Percentiles rank a stretch among this genome's conserved stretches.
Conservation (phyloP, 2,329 filamentous ascomycete genomes). For the Ascochyta clinopodiicola region DNA sequence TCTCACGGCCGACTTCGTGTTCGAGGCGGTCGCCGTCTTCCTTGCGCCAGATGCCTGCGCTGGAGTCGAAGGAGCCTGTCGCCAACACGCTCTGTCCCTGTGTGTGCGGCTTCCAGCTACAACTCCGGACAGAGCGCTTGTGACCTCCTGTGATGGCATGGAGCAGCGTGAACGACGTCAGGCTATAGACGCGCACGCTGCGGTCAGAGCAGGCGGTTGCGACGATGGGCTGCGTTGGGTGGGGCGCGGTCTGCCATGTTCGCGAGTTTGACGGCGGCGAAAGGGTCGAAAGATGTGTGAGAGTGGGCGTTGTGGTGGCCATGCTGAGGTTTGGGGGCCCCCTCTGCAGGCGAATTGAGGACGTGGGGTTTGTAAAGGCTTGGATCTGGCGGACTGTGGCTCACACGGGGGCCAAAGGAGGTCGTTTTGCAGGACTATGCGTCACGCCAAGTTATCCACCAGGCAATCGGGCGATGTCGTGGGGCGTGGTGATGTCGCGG, state of each 20-base stretch:
- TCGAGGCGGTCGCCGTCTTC: constrained; percentile 67
- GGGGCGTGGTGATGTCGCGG: constrained; percentile 3
- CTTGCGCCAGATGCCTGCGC: constrained; percentile 72
- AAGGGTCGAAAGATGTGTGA: constrained; percentile 59
- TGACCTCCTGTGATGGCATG: constrained; percentile 85
- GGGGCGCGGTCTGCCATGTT: constrained; percentile 84
- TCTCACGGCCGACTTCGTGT: constrained; percentile 40
- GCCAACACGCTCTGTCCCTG: constrained; percentile 74
- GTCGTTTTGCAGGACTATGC: background rate
- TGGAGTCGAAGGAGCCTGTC: constrained; percentile 92
- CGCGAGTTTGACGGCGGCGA: constrained; percentile 64
- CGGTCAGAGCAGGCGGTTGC: constrained; percentile 89
- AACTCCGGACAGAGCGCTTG: constrained; percentile 83
- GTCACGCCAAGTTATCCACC: background rate
- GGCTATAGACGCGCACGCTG: constrained; percentile 86
- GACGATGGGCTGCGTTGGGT: constrained; percentile 85
- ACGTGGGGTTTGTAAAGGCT: background rate
- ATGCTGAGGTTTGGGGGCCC: constrained; percentile 26
- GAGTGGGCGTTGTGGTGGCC: constrained; percentile 23
- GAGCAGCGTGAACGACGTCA: constrained; percentile 79
- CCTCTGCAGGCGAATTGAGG: constrained; percentile 2
- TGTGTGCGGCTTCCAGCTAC: constrained; percentile 81
- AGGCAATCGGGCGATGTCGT: constrained; percentile 4
- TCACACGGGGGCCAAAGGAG: background rate
- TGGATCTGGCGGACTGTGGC: background rate